Percentiles rank a stretch among this genome's conserved stretches.
Evolutionary conservation across 2,329 filamentous ascomycete species (phyloP).

Genomic region (Phaeophleospora eucalypticola): DNA sequence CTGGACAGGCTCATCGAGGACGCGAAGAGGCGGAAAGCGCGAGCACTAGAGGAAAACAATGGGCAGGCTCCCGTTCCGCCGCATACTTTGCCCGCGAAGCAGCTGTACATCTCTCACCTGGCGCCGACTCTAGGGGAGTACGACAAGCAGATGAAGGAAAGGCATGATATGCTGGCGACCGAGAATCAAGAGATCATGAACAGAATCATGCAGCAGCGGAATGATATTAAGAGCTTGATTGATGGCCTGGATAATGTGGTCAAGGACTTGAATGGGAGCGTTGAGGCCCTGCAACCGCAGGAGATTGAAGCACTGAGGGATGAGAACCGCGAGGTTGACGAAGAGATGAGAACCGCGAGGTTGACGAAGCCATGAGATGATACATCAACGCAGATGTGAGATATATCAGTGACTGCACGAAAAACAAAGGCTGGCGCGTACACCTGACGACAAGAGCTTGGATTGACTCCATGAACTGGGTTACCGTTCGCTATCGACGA

Average conservation of each 20-base stretch:
- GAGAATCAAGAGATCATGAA: constrained; percentile 53
- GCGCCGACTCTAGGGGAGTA: constrained; percentile 53
- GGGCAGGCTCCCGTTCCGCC: constrained; percentile 45
- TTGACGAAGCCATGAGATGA: constrained; percentile 27
- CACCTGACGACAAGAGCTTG: no score
- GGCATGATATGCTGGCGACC: constrained; percentile 47
- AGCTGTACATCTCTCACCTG: constrained; percentile 57
- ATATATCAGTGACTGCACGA: no score
- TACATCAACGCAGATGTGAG: no score
- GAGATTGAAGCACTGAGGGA: constrained; percentile 30
- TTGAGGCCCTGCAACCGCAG: constrained; percentile 36
- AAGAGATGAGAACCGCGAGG: constrained; percentile 27
- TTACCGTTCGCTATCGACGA: no score
- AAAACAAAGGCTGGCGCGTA: no score
- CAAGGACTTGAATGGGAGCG: constrained; percentile 52
- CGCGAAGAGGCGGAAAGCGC: constrained; percentile 51
- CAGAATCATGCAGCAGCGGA: constrained; percentile 50
- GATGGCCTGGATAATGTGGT: constrained; percentile 54
- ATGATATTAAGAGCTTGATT: constrained; percentile 55
- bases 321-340: constrained; percentile 29
- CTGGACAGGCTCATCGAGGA: constrained; percentile 58
- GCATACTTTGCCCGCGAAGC: constrained; percentile 55
- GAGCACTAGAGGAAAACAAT: constrained; percentile 35
- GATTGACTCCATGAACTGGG: background rate
- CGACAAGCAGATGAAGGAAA: constrained; percentile 46